A percentile compares a stretch with the other conserved stretches of the same genome.
phyloP scores from a whole-genome alignment of 78 protist genomes.

The Dictyostelium capitatum region DNA sequence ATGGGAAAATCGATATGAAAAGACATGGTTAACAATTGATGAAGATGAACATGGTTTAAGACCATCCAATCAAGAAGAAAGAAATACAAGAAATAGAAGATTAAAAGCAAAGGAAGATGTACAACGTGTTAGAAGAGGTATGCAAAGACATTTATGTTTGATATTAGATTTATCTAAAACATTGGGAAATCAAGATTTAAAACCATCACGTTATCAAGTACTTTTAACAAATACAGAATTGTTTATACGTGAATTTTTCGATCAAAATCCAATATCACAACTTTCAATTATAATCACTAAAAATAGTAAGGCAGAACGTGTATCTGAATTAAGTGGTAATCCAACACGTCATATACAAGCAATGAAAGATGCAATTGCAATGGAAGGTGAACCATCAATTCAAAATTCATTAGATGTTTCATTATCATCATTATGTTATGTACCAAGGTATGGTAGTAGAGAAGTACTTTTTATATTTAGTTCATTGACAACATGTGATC shows the following conservation, averaged over 20 bases:
- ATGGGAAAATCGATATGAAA: slow-evolving; percentile 70
- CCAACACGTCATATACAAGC: slow-evolving; percentile 46
- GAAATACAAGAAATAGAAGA: slow-evolving; percentile 33
- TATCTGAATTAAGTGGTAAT: slow-evolving; percentile 85
- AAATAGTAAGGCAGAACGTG: slow-evolving; percentile 77
- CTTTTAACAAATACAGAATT: slow-evolving; percentile 7
- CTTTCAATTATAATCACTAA: slow-evolving; percentile 85
- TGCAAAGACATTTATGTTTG: slow-evolving; percentile 88
- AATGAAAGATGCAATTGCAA: slow-evolving; percentile 44
- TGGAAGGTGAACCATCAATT: slow-evolving; percentile 89
- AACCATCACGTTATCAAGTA: slow-evolving; percentile 77
- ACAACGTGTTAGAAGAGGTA: slow-evolving; percentile 83
- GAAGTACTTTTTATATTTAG: slow-evolving; percentile 76
- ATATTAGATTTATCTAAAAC: slow-evolving; percentile 80
- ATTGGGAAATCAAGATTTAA: slow-evolving; percentile 62
- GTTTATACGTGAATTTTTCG: slow-evolving; percentile 89
- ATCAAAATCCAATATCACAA: slow-evolving; percentile 93
- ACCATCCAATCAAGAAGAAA: slow-evolving; percentile 21
- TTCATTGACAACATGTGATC: slow-evolving; percentile 88
- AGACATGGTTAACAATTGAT: slow-evolving; percentile 60
- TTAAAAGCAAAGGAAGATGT: background rate
- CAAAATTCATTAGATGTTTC: slow-evolving; percentile 90
- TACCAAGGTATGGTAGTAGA: slow-evolving; percentile 86
- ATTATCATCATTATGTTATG: slow-evolving; percentile 35
- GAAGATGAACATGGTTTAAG: slow-evolving; percentile 76